A percentile compares a stretch with the other conserved stretches of the same genome.
Conservation (phyloP, 495 filamentous ascomycete genomes). For the Parathielavia appendiculata region DNA sequence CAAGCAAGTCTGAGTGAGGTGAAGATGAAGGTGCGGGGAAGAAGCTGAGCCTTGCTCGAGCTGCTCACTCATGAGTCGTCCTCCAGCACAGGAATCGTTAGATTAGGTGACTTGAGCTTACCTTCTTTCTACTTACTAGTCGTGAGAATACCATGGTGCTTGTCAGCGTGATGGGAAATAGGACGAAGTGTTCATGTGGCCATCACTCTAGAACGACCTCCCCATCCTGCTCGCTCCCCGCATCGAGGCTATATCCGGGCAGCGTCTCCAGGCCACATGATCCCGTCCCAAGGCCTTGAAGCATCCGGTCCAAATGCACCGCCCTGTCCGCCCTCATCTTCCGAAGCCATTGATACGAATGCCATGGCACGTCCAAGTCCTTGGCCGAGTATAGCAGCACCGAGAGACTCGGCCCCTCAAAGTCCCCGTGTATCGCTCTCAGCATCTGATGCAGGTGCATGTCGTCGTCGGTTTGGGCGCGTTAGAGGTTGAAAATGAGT, state of each 20-base stretch:
- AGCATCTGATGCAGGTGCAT: conserved; percentile 28
- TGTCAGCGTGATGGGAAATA: background rate
- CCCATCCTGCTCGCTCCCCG: conserved; percentile 43
- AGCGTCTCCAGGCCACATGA: conserved; percentile 50
- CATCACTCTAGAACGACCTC: conserved; percentile 41
- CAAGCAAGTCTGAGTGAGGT: no score
- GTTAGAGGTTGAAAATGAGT: conserved; percentile 45
- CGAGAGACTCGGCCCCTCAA: conserved; percentile 47
- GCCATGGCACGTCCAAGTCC: conserved; percentile 52
- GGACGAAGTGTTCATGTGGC: background rate
- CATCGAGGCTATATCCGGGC: conserved; percentile 44
- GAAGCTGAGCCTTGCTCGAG: no score
- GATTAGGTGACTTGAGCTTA: no score
- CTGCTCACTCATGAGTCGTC: no score
- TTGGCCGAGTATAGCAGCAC: conserved; percentile 47
- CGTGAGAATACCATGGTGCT: background rate
- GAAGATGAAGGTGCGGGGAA: no score
- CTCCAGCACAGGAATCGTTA: no score
- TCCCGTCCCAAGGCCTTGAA: conserved; percentile 52
- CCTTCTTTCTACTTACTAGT: no score
- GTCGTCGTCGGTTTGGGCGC: conserved; percentile 63
- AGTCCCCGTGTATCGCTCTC: conserved; percentile 37
- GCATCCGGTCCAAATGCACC: conserved; percentile 57
- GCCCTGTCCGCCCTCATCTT: conserved; percentile 45
- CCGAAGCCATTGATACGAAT: conserved; percentile 54